Conservation (phyloP, 208 protist genomes). For the Leishmania braziliensis region DNA sequence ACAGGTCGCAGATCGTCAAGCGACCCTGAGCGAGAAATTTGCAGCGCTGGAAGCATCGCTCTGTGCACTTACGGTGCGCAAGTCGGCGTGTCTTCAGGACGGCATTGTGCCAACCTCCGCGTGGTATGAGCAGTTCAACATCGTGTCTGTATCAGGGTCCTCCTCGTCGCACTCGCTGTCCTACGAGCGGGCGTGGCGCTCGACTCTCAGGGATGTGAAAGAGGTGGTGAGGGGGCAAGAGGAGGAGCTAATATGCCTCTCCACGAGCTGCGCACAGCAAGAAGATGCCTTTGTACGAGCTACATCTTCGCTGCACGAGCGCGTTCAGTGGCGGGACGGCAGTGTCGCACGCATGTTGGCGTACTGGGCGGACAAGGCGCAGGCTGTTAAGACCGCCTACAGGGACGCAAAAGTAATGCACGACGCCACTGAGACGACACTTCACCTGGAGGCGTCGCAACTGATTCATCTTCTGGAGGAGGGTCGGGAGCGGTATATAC, state of each 20-base stretch:
- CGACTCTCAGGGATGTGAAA: slow-evolving; percentile 34
- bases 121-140: slow-evolving; percentile 18
- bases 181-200: slow-evolving; percentile 7
- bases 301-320: slow-evolving; percentile 21
- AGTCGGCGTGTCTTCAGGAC: neutral
- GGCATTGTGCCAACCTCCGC: neutral
- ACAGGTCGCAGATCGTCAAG: neutral
- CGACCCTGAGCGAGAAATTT: neutral
- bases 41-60: neutral
- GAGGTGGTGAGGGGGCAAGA: slow-evolving; percentile 34
- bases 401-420: slow-evolving; percentile 31
- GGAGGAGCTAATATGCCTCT: slow-evolving; percentile 28
- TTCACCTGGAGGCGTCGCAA: slow-evolving; percentile 31
- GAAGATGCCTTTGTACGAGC: slow-evolving; percentile 29
- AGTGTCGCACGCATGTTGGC: slow-evolving; percentile 34
- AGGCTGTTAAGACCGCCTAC: slow-evolving; percentile 36
- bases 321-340: slow-evolving; percentile 50
- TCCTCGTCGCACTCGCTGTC: neutral
- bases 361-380: slow-evolving; percentile 41
- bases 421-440: slow-evolving; percentile 3
- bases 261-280: slow-evolving; percentile 20
- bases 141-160: neutral
- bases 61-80: neutral
- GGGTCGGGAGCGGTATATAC: slow-evolving; percentile 27
- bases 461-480: slow-evolving; percentile 31